Evolutionary conservation across 352 stramenopile species (phyloP), one percentile per base, ranked within the genome.

Genomic region (Phytopythium mirpurense): DNA sequence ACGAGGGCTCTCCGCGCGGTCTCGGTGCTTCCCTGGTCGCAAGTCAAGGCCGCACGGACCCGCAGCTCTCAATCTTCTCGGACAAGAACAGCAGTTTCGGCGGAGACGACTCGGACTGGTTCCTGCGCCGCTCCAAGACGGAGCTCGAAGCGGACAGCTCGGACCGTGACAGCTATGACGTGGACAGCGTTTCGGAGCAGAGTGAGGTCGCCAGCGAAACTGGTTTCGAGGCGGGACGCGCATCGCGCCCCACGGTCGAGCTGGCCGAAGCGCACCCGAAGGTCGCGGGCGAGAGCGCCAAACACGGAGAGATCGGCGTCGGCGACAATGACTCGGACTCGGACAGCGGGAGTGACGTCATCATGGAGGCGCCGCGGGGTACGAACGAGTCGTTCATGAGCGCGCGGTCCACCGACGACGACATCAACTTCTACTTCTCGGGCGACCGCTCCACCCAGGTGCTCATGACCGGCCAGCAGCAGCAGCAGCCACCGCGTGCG

Each of bases 311-410:
- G 55, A 54, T 54, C n/a, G 61, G 65, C 34, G 51, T 69, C 35
- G 62, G 63, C 11, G 63, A 74, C 34, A 66, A 69, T 3, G 61
- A 63, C 23, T 73, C 62, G 32, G 54, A 65, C 47, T 50, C 46
- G 15, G 60, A 72, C 11, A 63, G 53, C 24, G 57, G 60, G n/a
- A 55, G 62, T 46, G 57, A 72, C 56, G 74, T 64, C 26, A 53
- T 53, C 21, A 41, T 53, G 31, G 47, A 43, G 9, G 47, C 47
- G 19, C 32, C 47, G 1, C 47, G 47, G 10, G 50, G 35, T 24
- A 68, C 74, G 32, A 78, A 78, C 35, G 62, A 80, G 56, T 89
- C 78, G 15, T 71, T 78, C 24, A 43, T 83, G 32, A 90, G 79
- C 44, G 60, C 68, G 46, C 72, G 70, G 4, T 90, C 79, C 11